These are phyloP conservation scores for Thelephora terrestris DNA, from an alignment of 1,284 basidiomycete species.

Conservation along the genomic window DNA sequence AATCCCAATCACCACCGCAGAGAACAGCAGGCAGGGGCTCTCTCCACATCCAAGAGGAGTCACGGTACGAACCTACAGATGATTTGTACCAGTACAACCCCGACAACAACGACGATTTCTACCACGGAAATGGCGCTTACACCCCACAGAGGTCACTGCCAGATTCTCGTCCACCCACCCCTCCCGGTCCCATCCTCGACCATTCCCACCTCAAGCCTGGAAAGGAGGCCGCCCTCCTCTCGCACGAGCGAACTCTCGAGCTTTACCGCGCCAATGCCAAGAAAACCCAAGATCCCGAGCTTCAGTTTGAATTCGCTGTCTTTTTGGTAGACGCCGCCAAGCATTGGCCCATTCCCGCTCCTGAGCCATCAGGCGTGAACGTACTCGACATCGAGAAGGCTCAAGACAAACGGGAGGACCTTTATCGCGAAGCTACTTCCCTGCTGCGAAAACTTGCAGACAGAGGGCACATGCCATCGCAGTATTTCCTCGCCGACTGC, in stretches of 20 bases:
- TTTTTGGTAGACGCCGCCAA: conserved; percentile 98
- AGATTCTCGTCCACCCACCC: conserved; percentile 27
- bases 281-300: conserved; percentile 95
- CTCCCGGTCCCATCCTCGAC: conserved; percentile 66
- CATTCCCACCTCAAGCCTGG: conserved; percentile 93
- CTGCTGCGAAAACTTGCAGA: conserved; percentile 89
- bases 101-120: not conserved
- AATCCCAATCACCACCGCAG: not conserved
- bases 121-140: not conserved
- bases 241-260: conserved; percentile 92
- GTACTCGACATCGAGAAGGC: conserved; percentile 75
- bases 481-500: conserved; percentile 97
- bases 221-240: conserved; percentile 84
- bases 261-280: conserved; percentile 96
- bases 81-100: not conserved
- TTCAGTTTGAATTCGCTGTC: conserved; percentile 97
- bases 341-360: conserved; percentile 65
- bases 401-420: conserved; percentile 73
- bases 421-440: conserved; percentile 77
- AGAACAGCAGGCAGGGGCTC: not conserved
- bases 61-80: not conserved
- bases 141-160: not conserved
- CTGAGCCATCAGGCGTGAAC: conserved; percentile 45
- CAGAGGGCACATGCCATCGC: conserved; percentile 87
- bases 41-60: not conserved